Base-by-base conservation (phyloP, 2,329 filamentous ascomycete genomes). In the Colletotrichum caudatum region DNA sequence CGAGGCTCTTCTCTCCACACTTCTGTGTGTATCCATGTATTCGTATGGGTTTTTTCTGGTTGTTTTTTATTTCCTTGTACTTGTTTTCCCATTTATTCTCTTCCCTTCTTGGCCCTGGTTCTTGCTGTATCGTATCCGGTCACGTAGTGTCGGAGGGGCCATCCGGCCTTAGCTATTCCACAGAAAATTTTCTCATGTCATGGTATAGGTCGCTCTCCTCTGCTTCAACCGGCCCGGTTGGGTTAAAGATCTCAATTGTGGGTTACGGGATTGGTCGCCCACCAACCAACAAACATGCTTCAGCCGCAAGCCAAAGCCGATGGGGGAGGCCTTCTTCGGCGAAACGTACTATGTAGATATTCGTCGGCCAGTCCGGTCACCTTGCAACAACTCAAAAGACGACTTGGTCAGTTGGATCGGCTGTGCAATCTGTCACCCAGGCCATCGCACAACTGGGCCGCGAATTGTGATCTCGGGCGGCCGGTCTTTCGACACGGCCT, bases 1-100 rank as follows among this genome's bases (percentile, higher is more conserved):
- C 60, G 70, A 72, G 66, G 70, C 66, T 72, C 66, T 69, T 50
- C 48, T 70, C 54, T 62, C 70, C 70, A 71, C 66, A 71, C 35
- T 41, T 20, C 26, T n/a, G 37, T 48, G 33, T 48, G 20, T 16
- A 37, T 61, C n/a, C 11, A 48, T n/a, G 46, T 23, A 48, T 46
- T 46, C 44, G 44, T 46, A 46, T 46, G 44, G 7, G 9, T 29
- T 29, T 29, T 29, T 29, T 44, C 16, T 35, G 35, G 11, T 39
- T 11, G 14, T 48, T n/a, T 11, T 48, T 11, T n/a, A 35, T 50
- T 29, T 5, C 41, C 44, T 61, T 50, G 12, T 14, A 20, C 11
- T 7, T 61, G 37, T 61, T 61, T 37, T 20, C 37, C 2, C 16
- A 18, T 61, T 16, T 9, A 16, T n/a, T n/a, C 33, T 12, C 11